Conservation (phyloP, 2,329 filamentous ascomycete species). For the Fonsecaea erecta region DNA sequence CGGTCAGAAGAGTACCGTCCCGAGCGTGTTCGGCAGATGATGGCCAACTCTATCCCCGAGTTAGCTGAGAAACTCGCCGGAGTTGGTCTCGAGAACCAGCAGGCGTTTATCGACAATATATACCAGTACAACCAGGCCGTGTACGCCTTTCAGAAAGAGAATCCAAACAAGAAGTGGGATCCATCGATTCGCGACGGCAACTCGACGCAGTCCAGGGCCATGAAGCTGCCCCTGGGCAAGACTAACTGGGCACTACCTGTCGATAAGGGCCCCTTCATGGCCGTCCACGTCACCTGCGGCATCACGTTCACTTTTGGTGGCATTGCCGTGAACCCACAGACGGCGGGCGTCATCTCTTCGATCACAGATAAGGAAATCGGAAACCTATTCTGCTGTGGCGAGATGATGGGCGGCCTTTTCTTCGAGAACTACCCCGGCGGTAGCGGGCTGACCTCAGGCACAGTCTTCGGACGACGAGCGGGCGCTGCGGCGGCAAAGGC, state of each 20-base stretch:
- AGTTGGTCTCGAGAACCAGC: slow-evolving; percentile 49
- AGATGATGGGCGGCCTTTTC: slow-evolving; percentile 69
- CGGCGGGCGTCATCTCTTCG: too few species aligned
- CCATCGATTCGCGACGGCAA: slow-evolving; percentile 65
- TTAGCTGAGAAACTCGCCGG: slow-evolving; percentile 57
- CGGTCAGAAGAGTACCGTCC: slow-evolving; percentile 63
- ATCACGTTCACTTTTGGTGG: slow-evolving; percentile 70
- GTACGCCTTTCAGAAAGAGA: slow-evolving; percentile 53
- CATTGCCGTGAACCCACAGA: too few species aligned
- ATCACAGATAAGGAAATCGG: slow-evolving; percentile 18
- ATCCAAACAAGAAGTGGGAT: too few species aligned
- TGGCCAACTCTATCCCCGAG: slow-evolving; percentile 57
- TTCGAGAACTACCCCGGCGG: slow-evolving; percentile 68
- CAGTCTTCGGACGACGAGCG: slow-evolving; percentile 58
- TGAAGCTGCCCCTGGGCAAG: slow-evolving; percentile 56
- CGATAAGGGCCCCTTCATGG: slow-evolving; percentile 61
- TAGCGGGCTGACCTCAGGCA: slow-evolving; percentile 63
- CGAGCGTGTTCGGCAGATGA: slow-evolving; percentile 57
- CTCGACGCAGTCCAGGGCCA: slow-evolving; percentile 63
- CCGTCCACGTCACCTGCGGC: slow-evolving; percentile 66
- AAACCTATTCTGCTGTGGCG: slow-evolving; percentile 64
- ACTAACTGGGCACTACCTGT: slow-evolving; percentile 68
- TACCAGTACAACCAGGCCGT: slow-evolving; percentile 16
- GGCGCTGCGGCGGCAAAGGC: slow-evolving; percentile 42
- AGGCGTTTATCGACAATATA: slow-evolving; percentile 5